These are phyloP conservation scores for Suaeda aralocaspica DNA, from an alignment of 148 eudicot species.

Conservation along the genomic window DNA sequence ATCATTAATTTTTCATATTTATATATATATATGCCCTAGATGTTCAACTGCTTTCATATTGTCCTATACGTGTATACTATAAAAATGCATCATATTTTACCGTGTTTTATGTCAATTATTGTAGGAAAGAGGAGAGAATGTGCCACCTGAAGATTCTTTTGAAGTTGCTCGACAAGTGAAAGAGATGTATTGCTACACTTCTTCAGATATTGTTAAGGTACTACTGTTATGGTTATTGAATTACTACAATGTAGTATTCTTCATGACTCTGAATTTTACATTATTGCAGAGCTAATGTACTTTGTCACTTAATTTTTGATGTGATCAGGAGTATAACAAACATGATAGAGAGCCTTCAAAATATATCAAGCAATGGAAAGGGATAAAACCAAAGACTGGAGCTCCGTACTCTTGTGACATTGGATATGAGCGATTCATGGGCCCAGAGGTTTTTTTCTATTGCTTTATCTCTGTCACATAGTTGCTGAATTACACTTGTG, in stretches of 20 bases:
- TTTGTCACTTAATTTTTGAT: conserved; percentile 9
- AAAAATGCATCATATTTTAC: neutral
- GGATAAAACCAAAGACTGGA: conserved; percentile 92
- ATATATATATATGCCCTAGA: neutral
- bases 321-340: conserved; percentile 82
- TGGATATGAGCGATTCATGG: conserved; percentile 96
- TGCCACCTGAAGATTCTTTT: conserved; percentile 93
- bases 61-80: neutral
- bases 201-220: conserved; percentile 96
- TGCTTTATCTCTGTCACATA: conserved; percentile 7
- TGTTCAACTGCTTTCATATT: neutral
- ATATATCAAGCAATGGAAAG: conserved; percentile 92
- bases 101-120: conserved; percentile 23
- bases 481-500: neutral
- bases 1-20: neutral
- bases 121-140: conserved; percentile 98
- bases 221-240: neutral
- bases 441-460: conserved; percentile 78
- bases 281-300: conserved; percentile 4
- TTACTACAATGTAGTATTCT: neutral
- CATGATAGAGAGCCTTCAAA: conserved; percentile 95
- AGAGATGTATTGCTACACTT: conserved; percentile 93
- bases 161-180: conserved; percentile 96
- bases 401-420: conserved; percentile 94
- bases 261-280: neutral